Percentiles rank a stretch among this genome's conserved stretches.
Conservation (phyloP, 2,329 filamentous ascomycete genomes). For the Pseudogymnoascus destructans region DNA sequence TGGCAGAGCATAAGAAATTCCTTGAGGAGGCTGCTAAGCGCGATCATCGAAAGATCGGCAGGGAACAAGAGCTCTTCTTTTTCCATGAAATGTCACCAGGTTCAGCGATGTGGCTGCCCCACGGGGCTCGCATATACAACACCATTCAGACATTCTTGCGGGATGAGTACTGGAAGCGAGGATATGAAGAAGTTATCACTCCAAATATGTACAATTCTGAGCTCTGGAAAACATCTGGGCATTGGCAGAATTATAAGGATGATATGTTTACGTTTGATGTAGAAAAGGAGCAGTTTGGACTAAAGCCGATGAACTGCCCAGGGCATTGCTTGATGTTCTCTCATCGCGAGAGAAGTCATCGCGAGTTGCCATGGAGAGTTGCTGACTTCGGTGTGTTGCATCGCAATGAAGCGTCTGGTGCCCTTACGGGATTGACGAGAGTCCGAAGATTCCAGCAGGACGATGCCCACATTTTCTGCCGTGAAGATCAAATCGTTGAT, state of each 20-base stretch:
- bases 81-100: conserved; percentile 92
- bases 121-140: conserved; percentile 90
- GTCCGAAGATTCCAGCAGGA: conserved; percentile 94
- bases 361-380: conserved; percentile 80
- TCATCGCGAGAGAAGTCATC: conserved; percentile 72
- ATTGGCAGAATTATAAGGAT: conserved; percentile 88
- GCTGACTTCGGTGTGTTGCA: conserved; percentile 94
- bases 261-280: conserved; percentile 85
- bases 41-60: conserved; percentile 86
- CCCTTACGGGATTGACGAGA: conserved; percentile 77
- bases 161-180: conserved; percentile 81
- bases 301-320: conserved; percentile 99
- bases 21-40: conserved; percentile 96
- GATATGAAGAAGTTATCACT: conserved; percentile 88
- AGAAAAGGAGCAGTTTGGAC: conserved; percentile 71
- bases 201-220: conserved; percentile 94
- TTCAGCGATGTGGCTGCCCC: conserved; percentile 81
- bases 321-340: conserved; percentile 83
- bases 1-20: conserved; percentile 88
- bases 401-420: conserved; percentile 88
- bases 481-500: conserved; percentile 57
- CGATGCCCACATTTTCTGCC: conserved; percentile 92
- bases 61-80: conserved; percentile 94
- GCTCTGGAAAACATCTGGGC: conserved; percentile 88
- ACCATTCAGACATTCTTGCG: conserved; percentile 69